Conservation (phyloP, 2,329 filamentous ascomycete species). For the Fusarium robinianum region DNA sequence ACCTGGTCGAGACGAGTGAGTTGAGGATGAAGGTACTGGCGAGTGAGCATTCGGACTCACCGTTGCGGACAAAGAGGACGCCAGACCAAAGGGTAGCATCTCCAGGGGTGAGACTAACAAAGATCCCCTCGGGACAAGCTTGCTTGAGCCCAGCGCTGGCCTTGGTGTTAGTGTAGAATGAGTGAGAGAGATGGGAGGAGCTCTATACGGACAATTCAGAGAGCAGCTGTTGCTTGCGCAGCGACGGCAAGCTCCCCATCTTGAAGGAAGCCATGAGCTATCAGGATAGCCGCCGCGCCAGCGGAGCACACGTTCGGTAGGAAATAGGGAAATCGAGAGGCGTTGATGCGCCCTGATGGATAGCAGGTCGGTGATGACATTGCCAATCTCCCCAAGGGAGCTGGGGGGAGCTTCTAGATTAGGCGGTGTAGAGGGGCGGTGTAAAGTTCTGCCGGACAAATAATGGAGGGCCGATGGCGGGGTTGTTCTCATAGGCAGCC, state of each 20-base stretch:
- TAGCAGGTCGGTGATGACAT: no score
- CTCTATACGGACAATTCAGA: constrained; percentile 73
- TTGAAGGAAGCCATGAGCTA: constrained; percentile 49
- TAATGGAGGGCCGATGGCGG: constrained; percentile 24
- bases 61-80: constrained; percentile 88
- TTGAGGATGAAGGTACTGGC: neutral
- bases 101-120: constrained; percentile 80
- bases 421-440: constrained; percentile 40
- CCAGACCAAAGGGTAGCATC: constrained; percentile 85
- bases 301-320: no score
- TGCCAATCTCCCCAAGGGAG: no score
- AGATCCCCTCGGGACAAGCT: constrained; percentile 83
- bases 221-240: constrained; percentile 76
- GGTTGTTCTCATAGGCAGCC: no score
- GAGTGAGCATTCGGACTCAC: constrained; percentile 50
- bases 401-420: no score
- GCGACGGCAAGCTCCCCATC: constrained; percentile 54
- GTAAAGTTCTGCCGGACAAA: constrained; percentile 36
- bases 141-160: constrained; percentile 76
- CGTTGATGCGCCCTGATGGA: no score
- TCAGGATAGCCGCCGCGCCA: neutral
- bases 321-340: no score
- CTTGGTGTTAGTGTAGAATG: constrained; percentile 32
- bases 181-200: constrained; percentile 3
- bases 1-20: no score